A percentile compares a stretch with the other conserved stretches of the same genome.
These are phyloP conservation scores for Tetrapisispora fleetii DNA, from an alignment of 805 yeast genomes.

Conservation along the genomic window DNA sequence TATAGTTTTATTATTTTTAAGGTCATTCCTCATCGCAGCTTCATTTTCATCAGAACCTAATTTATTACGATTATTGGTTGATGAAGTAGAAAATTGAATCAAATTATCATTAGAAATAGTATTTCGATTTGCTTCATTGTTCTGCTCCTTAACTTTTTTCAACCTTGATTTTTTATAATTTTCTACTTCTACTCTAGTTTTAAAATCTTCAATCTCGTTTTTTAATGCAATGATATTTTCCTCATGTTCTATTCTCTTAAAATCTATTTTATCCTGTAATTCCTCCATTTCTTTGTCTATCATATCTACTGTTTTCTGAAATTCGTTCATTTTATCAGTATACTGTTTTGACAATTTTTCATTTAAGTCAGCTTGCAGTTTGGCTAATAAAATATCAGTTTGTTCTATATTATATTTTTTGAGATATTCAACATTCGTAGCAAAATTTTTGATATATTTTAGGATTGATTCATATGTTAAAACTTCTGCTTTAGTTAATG, in stretches of 20 bases:
- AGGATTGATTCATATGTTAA: slow-evolving; percentile 46
- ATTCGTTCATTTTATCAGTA: slow-evolving; percentile 12
- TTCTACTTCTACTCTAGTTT: slow-evolving; percentile 28
- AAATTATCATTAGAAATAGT: neutral
- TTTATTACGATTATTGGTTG: neutral
- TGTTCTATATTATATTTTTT: slow-evolving; percentile 26
- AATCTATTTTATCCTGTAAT: slow-evolving; percentile 7
- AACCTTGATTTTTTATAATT: slow-evolving; percentile 22
- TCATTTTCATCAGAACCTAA: neutral
- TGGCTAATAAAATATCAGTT: slow-evolving; percentile 22
- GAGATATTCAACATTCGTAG: slow-evolving; percentile 22
- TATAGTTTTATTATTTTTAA: neutral
- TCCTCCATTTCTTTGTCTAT: slow-evolving; percentile 11
- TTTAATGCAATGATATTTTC: slow-evolving; percentile 15
- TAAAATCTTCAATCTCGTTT: slow-evolving; percentile 25
- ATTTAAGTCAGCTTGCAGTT: slow-evolving; percentile 23
- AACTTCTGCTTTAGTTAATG: slow-evolving; percentile 50
- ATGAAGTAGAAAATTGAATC: neutral
- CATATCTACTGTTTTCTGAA: slow-evolving; percentile 8
- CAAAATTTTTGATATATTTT: slow-evolving; percentile 44
- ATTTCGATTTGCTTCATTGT: neutral
- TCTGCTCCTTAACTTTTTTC: neutral
- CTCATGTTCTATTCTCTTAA: slow-evolving; percentile 8
- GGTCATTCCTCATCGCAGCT: neutral
- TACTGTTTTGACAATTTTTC: slow-evolving; percentile 20